A percentile compares a stretch with the other conserved stretches of the same genome.
These are phyloP conservation scores for Trichoderma cornu-damae DNA, from an alignment of 2,329 filamentous ascomycete genomes.

Conservation along the genomic window DNA sequence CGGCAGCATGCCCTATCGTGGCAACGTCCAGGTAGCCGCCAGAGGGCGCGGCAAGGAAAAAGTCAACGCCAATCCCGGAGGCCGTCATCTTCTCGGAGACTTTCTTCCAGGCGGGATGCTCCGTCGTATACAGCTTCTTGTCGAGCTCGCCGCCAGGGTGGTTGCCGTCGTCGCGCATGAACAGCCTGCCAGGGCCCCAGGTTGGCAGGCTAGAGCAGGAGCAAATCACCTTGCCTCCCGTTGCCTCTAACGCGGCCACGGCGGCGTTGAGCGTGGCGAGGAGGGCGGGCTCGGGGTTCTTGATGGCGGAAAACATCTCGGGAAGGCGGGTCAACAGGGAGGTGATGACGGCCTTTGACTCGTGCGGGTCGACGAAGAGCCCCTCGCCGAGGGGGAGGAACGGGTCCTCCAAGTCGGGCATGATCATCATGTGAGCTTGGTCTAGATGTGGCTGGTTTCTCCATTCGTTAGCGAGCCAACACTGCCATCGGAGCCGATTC, in stretches of 20 bases:
- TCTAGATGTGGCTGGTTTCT: constrained; percentile 60
- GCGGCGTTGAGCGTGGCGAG: constrained; percentile 80
- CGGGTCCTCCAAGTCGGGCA: constrained; percentile 94
- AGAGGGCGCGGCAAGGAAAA: constrained; percentile 87
- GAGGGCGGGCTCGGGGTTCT: constrained; percentile 85
- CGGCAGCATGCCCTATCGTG: constrained; percentile 81
- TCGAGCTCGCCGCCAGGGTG: constrained; percentile 81
- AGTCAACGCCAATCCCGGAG: constrained; percentile 80
- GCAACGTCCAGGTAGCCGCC: constrained; percentile 91
- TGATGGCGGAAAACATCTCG: constrained; percentile 77
- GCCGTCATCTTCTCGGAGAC: constrained; percentile 82
- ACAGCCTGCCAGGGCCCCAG: constrained; percentile 80
- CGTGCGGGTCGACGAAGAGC: constrained; percentile 88
- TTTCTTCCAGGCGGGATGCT: constrained; percentile 84
- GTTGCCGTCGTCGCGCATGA: constrained; percentile 83
- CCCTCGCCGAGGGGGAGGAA: constrained; percentile 90
- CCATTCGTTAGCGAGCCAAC: not conserved
- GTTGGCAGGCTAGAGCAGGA: constrained; percentile 84
- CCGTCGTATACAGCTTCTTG: constrained; percentile 85
- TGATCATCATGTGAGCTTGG: constrained; percentile 95
- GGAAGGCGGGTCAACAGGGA: constrained; percentile 82
- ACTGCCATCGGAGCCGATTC: not conserved
- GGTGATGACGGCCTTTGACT: constrained; percentile 80
- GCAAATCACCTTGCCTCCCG: constrained; percentile 88
- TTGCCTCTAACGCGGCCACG: constrained; percentile 74